These are phyloP conservation scores for Candida adriatica DNA, from an alignment of 805 yeast genomes.

Conservation along the genomic window DNA sequence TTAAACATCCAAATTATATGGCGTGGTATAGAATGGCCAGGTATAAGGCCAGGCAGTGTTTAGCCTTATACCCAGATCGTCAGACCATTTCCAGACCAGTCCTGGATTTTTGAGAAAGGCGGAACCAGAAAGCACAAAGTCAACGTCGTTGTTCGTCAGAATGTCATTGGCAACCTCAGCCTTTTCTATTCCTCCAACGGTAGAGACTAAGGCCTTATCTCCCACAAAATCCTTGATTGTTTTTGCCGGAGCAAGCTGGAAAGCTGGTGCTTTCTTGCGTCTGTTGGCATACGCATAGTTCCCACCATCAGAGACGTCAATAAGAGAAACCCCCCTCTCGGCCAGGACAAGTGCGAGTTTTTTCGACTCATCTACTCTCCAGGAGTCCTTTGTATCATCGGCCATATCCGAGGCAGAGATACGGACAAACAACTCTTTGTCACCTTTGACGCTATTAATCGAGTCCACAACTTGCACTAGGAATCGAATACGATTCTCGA, in stretches of 20 bases:
- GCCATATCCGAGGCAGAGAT: conserved; percentile 15
- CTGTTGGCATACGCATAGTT: conserved; percentile 28
- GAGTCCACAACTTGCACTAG: conserved; percentile 41
- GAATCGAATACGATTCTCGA: conserved; percentile 50
- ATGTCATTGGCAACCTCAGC: conserved; percentile 32
- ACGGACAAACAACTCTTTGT: conserved; percentile 35
- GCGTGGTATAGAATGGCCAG: conserved; percentile 25
- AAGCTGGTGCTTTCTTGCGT: conserved; percentile 22
- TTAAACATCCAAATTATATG: too few species aligned
- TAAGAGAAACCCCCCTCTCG: conserved; percentile 40
- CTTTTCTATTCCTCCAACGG: conserved; percentile 39
- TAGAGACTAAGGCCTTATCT: conserved; percentile 33
- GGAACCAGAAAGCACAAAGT: conserved; percentile 40
- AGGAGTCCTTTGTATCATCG: conserved; percentile 13
- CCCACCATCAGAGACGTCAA: conserved; percentile 54
- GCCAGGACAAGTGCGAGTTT: conserved; percentile 33
- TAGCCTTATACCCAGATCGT: conserved; percentile 36
- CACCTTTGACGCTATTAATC: conserved; percentile 44
- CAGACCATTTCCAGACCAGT: conserved; percentile 44
- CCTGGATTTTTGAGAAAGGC: conserved; percentile 43
- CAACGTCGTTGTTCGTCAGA: conserved; percentile 36
- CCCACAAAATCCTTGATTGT: conserved; percentile 39
- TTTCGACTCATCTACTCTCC: conserved; percentile 18
- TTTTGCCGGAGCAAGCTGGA: conserved; percentile 34
- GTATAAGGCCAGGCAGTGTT: conserved; percentile 30